These are phyloP conservation scores for Russula ochroleuca DNA, from an alignment of 768 basidiomycete species.

Conservation along the genomic window DNA sequence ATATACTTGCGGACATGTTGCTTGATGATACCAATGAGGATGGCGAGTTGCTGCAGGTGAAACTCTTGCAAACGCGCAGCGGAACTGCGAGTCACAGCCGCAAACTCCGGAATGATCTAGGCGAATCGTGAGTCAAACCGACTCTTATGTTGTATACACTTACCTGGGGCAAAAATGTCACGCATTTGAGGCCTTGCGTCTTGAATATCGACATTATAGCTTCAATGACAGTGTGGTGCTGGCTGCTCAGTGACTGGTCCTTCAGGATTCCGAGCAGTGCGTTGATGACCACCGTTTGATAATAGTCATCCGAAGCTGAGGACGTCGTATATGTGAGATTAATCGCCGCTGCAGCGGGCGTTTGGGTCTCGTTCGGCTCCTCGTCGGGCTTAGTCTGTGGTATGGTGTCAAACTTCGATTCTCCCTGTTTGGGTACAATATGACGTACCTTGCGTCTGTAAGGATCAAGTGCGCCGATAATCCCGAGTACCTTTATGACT, in stretches of 20 bases:
- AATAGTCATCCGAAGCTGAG: conserved; percentile 87
- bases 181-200: conserved; percentile 94
- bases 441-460: conserved; percentile 81
- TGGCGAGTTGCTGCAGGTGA: conserved; percentile 91
- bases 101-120: conserved; percentile 93
- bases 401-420: conserved; percentile 4
- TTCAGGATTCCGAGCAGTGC: conserved; percentile 81
- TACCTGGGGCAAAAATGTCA: conserved; percentile 91
- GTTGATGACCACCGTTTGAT: conserved; percentile 92
- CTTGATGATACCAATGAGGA: conserved; percentile 93
- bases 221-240: conserved; percentile 93
- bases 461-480: conserved; percentile 93
- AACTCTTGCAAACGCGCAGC: conserved; percentile 84
- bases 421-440: not conserved
- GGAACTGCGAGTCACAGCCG: conserved; percentile 78
- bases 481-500: conserved; percentile 91
- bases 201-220: conserved; percentile 99
- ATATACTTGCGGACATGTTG: conserved; percentile 94
- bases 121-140: not conserved
- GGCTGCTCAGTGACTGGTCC: conserved; percentile 79
- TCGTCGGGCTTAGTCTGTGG: conserved; percentile 57
- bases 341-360: conserved; percentile 59
- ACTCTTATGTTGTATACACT: not conserved
- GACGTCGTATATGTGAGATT: conserved; percentile 58
- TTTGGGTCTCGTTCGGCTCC: conserved; percentile 48